Percentiles rank a stretch among this genome's conserved stretches.
Conservation (phyloP, 2,329 filamentous ascomycete genomes). For the Coleophoma eucalyptorum region DNA sequence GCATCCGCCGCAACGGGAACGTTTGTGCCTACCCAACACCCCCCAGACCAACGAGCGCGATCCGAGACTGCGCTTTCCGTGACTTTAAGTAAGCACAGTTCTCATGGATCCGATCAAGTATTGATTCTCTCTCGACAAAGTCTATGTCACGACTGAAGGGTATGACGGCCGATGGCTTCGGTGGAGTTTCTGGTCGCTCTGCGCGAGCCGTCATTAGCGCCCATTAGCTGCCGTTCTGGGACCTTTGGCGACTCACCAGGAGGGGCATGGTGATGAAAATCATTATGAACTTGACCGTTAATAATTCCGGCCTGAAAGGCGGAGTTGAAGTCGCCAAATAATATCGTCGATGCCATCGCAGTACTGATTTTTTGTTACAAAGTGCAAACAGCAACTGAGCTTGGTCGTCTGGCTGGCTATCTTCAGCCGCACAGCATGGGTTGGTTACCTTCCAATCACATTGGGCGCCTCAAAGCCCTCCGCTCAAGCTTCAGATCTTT, state of each 20-base stretch:
- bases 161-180: no score
- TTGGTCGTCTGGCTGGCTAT: conserved; percentile 11
- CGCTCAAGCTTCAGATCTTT: no score
- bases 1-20: conserved; percentile 2
- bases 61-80: conserved; percentile 8
- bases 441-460: conserved; percentile 9
- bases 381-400: conserved; percentile 8
- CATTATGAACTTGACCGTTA: conserved; percentile 15
- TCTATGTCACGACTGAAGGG: no score
- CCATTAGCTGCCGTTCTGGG: conserved; percentile 15
- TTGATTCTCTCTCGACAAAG: no score
- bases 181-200: conserved; percentile 14
- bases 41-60: conserved; percentile 17
- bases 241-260: conserved; percentile 14
- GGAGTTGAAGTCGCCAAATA: conserved; percentile 13
- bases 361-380: conserved; percentile 9
- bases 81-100: no score
- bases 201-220: conserved; percentile 12
- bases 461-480: no score
- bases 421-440: conserved; percentile 15
- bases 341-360: conserved; percentile 14
- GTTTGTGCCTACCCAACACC: conserved; percentile 15
- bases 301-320: conserved; percentile 15
- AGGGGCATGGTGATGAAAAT: conserved; percentile 15
- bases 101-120: neutral